Base-by-base conservation (phyloP, 768 basidiomycete genomes). In the Boletus rubescentipes region DNA sequence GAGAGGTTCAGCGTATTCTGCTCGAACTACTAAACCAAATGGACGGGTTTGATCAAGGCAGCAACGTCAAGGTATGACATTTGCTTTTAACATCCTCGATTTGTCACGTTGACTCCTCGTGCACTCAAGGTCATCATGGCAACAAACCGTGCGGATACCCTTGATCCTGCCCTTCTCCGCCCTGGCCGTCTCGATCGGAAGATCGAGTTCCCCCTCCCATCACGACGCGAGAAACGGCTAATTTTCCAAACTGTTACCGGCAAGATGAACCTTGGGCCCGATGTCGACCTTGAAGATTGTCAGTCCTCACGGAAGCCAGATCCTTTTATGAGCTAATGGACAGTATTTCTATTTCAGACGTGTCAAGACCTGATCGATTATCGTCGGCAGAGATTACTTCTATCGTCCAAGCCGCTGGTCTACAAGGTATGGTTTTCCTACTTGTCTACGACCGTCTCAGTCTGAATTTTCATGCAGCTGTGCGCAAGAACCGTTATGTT, bases 241-340 rank as follows among this genome's bases (percentile, higher is more conserved):
- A 93, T 99, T 60, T 99, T 98, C 87, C 97, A 98, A 68, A 98
- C 97, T 10, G 90, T 93, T 44, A 98, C 97, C 5, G 78, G 79
- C 63, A 97, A 97, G 77, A 99, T 99, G 97, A 98, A 96, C 68
- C 80, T 99, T 38, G 88, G 93, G 5, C 93, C 94, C 4, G 97
- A 99, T 68, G 97, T 99, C 4, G 97, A 99, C 71, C 75, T 99
- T 46, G 97, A 99, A 75, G 97, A 99, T 66, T 98, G 96, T 97
- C 61, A 66, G 91, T 77, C 10, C 9, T 10, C 48, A n/a, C 20
- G 23, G 26, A 42, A 50, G 30, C 16, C 36, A 29, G 14, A 43
- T 29, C 14, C 67, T 46, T 66, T 49, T 10, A 37, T 46, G 34
- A 20, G 39, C 56, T 66, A 11, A 68, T 30, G 6, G 12, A 46